Evolutionary conservation across 805 yeast genomes (phyloP).

Genomic region (Wickerhamomyces tratensis): DNA sequence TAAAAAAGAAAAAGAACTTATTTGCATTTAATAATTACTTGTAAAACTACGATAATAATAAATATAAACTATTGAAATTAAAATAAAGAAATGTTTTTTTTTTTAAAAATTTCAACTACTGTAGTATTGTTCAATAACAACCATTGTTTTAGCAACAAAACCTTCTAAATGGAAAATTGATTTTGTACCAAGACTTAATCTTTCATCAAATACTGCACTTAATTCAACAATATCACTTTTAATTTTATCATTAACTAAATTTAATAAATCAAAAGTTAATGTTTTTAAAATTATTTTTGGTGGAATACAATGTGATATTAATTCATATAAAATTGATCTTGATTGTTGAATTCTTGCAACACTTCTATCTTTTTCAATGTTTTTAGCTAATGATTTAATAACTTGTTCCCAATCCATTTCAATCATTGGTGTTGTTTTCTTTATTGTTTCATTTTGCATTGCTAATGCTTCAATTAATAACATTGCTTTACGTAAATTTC

Average conservation of each 20-base stretch:
- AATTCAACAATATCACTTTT: constrained; percentile 43
- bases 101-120: constrained; percentile 2
- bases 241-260: constrained; percentile 18
- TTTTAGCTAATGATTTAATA: constrained; percentile 51
- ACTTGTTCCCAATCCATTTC: constrained; percentile 89
- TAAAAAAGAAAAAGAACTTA: constrained; percentile 3
- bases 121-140: constrained; percentile 39
- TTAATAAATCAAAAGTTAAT: constrained; percentile 37
- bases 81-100: not conserved
- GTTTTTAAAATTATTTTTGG: constrained; percentile 69
- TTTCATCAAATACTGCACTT: constrained; percentile 70
- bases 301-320: constrained; percentile 90
- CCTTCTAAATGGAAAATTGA: constrained; percentile 95
- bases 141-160: constrained; percentile 83
- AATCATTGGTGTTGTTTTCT: constrained; percentile 39
- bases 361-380: constrained; percentile 50
- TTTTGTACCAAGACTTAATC: constrained; percentile 78
- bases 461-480: constrained; percentile 76
- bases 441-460: constrained; percentile 53
- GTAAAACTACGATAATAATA: not conserved
- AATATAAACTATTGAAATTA: not conserved
- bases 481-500: constrained; percentile 73
- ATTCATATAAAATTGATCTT: constrained; percentile 67
- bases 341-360: constrained; percentile 48
- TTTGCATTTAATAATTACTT: not conserved